Evolutionary conservation across 225 moss, liverwort and hornwort species (phyloP).

Genomic region (Physcomitrellopsis africana): DNA sequence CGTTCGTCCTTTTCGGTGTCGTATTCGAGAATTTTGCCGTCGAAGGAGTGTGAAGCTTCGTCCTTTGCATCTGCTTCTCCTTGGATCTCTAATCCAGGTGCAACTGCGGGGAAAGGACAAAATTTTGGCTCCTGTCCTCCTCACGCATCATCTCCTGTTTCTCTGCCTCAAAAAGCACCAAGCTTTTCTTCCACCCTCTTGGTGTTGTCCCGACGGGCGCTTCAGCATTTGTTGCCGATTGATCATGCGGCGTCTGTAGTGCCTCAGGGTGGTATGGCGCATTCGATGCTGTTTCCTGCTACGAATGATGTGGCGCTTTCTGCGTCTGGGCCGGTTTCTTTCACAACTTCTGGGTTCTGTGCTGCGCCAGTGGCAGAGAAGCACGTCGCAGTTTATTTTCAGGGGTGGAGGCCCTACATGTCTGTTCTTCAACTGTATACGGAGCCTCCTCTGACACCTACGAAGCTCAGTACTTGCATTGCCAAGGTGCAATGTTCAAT

Average conservation of each 20-base stretch:
- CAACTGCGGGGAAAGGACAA: slow-evolving; percentile 14
- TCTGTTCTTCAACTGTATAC: slow-evolving; percentile 17
- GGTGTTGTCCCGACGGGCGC: neutral
- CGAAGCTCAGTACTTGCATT: slow-evolving; percentile 21
- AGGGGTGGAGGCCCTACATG: slow-evolving; percentile 18
- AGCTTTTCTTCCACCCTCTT: slow-evolving; percentile 13
- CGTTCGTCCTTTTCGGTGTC: slow-evolving; percentile 4
- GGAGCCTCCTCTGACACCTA: neutral
- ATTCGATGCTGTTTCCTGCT: slow-evolving; percentile 20
- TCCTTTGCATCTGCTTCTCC: slow-evolving; percentile 36
- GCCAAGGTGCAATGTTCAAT: slow-evolving; percentile 22
- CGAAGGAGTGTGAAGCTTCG: slow-evolving; percentile 23
- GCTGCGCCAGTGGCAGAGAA: slow-evolving; percentile 33
- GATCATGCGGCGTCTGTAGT: slow-evolving; percentile 30
- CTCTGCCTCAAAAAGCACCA: slow-evolving; percentile 45
- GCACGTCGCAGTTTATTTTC: slow-evolving; percentile 8
- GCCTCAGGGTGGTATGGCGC: slow-evolving; percentile 22
- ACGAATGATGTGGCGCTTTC: slow-evolving; percentile 7
- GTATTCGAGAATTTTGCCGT: slow-evolving; percentile 21
- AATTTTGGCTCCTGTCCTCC: slow-evolving; percentile 21
- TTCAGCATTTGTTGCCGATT: slow-evolving; percentile 33
- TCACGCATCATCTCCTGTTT: slow-evolving; percentile 44
- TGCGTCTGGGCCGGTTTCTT: slow-evolving; percentile 26
- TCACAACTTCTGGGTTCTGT: slow-evolving; percentile 38
- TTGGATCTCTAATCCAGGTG: neutral